Base-by-base conservation (phyloP, 352 stramenopile species). In the Pythium volutum region DNA sequence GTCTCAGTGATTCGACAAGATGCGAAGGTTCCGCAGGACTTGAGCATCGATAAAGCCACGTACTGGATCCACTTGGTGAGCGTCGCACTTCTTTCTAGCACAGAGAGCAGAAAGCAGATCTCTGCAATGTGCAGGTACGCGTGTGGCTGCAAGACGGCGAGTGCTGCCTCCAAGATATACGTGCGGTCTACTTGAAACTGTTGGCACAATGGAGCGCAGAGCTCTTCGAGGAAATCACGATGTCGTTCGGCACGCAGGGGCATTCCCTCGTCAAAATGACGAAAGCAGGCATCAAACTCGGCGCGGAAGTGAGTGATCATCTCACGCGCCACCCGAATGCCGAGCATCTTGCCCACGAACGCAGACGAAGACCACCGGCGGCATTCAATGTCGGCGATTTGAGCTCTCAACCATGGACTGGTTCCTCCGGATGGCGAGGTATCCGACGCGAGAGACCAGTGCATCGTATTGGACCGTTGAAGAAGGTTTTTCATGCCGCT, bases 331-430 rank as follows among this genome's bases (percentile, higher is more conserved):
- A 95, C 83, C 25, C 81, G 82, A 51, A 93, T 87, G 8, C 85
- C 85, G 62, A 95, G 88, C 80, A 93, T 89, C 48, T 93, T 95
- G 4, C 82, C 85, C 22, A 95, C 85, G 74, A 95, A 93, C 5
- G 83, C 83, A 23, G 82, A 95, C 27, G 85, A 95, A 39, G 85
- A 81, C 83, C 81, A 92, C 10, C 82, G 69, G n/a, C 85, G 68
- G 65, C 85, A 95, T 61, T 95, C 85, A 42, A 95, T 82, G 55
- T 95, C 85, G 8, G 83, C 84, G 47, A 95, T 88, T 58, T 95
- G 83, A n/a, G 83, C 77, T 29, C 87, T 87, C 22, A 91, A 42
- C 85, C 85, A 95, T 1, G 81, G 81, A 6, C 63, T 79, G 6
- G 34, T 26, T 16, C 50, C 33, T 20, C 18, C 7, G 2, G 18